Base-by-base conservation (phyloP, 2,329 filamentous ascomycete genomes). In the Aureobasidium uvarum region DNA sequence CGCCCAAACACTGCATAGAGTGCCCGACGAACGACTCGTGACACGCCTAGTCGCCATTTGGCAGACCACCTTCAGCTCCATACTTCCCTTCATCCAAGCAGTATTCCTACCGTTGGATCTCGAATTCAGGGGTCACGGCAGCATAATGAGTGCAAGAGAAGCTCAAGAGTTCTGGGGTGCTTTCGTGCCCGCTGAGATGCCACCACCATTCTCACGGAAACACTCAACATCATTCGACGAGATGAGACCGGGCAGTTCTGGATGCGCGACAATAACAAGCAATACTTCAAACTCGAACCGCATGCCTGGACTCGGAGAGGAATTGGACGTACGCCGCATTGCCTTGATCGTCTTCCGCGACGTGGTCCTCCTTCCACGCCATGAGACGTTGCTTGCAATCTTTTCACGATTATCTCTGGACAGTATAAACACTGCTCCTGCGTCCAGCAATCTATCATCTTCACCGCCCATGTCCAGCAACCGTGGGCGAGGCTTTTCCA, bases 31-130 rank as follows among this genome's bases (percentile, higher is more conserved):
- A 67, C 86, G 89, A 39, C 84, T 98, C n/a, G 92, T 98, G 25
- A 91, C 92, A 0, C 87, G 92, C 65, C 82, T 99, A 0, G 94
- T 97, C 2, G 92, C 96, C 74, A 87, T 97, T 73, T 99, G 95
- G 95, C 86, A 96, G 66, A 88, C 95, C 54, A 93, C 95, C 0
- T 97, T 97, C 72, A 94, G 92, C 2, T 90, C 86, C 7, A 91
- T 98, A 43, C 79, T 98, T 5, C 95, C 95, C 0, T 98, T 96
- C 73, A 88, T 99, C 71, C 94, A 98, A 79, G 92, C 94, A 1
- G 93, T 97, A 0, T 97, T 99, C 74, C 80, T 99, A 1, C 95
- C 93, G 0, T 80, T 99, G 1, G 95, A 99, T 73, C 85, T 96
- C 13, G 95, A 99, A 74, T 96, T 99, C 74, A 89, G 91, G 62